Percentiles rank a stretch among this genome's conserved stretches.
These are phyloP conservation scores for Ganoderma meredithae DNA, from an alignment of 1,284 basidiomycete species.

Conservation along the genomic window DNA sequence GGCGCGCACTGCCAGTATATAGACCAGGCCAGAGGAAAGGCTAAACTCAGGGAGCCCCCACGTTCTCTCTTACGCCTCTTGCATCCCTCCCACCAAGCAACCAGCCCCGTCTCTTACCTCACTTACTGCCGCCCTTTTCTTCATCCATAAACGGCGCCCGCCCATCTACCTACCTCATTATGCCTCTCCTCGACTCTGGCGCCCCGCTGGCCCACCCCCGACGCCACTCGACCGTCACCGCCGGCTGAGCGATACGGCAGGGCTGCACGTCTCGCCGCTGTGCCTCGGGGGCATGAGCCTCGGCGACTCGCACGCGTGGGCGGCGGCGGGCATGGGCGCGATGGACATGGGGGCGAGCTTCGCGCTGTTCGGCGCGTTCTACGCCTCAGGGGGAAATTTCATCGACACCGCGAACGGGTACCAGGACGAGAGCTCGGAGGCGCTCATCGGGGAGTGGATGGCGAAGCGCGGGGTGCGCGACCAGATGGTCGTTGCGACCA, in stretches of 20 bases:
- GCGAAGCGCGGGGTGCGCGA: constrained; percentile 46
- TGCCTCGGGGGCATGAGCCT: constrained; percentile 60
- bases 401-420: constrained; percentile 62
- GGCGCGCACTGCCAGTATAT: not conserved
- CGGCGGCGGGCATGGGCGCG: constrained; percentile 38
- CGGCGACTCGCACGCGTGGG: constrained; percentile 49
- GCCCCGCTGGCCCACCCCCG: constrained; percentile 17
- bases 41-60: too few relatives aligned
- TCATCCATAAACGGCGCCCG: too few relatives aligned
- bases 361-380: constrained; percentile 57
- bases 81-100: too few relatives aligned
- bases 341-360: constrained; percentile 48
- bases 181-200: constrained; percentile 5
- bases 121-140: too few relatives aligned
- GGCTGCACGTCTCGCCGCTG: too few relatives aligned
- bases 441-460: constrained; percentile 53
- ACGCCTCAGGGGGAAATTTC: constrained; percentile 57
- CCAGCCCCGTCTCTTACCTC: too few relatives aligned
- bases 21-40: not conserved
- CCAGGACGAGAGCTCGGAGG: constrained; percentile 41
- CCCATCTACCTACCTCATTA: not conserved
- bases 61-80: not conserved
- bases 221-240: constrained; percentile 54
- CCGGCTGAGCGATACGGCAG: constrained; percentile 45
- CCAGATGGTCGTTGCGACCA: constrained; percentile 52